Conservation (phyloP, 2,329 filamentous ascomycete species). For the Dactylella cylindrospora region DNA sequence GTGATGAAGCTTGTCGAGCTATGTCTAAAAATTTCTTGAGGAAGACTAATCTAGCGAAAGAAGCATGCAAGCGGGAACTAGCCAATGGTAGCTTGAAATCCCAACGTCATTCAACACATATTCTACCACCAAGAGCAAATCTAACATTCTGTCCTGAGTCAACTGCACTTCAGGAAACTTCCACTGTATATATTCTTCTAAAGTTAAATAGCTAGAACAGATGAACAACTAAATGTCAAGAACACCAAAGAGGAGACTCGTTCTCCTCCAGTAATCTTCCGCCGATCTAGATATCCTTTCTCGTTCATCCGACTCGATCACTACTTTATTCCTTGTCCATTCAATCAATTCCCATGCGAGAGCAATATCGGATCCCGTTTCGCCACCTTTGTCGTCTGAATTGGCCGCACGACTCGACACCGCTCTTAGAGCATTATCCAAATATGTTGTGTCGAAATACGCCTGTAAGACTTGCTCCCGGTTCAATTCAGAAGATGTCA, state of each 20-base stretch:
- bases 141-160: too few species aligned
- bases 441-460: conserved; percentile 37
- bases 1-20: too few species aligned
- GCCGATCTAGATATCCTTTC: conserved; percentile 41
- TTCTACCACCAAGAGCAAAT: too few species aligned
- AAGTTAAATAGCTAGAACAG: neutral
- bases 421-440: conserved; percentile 31
- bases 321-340: conserved; percentile 19
- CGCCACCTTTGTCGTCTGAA: conserved; percentile 20
- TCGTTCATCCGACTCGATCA: conserved; percentile 19
- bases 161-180: too few species aligned
- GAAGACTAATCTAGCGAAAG: too few species aligned
- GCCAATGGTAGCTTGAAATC: too few species aligned
- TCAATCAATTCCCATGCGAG: conserved; percentile 36
- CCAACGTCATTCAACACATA: too few species aligned
- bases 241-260: conserved; percentile 32
- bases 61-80: too few species aligned
- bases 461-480: conserved; percentile 31
- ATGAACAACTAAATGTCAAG: conserved; percentile 25
- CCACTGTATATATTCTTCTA: too few species aligned
- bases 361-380: conserved; percentile 1
- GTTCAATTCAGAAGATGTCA: neutral
- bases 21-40: conserved; percentile 33
- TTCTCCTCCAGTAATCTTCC: conserved; percentile 39
- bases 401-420: neutral